Conservation (phyloP, 768 basidiomycete species). For the Rhizopogon salebrosus region DNA sequence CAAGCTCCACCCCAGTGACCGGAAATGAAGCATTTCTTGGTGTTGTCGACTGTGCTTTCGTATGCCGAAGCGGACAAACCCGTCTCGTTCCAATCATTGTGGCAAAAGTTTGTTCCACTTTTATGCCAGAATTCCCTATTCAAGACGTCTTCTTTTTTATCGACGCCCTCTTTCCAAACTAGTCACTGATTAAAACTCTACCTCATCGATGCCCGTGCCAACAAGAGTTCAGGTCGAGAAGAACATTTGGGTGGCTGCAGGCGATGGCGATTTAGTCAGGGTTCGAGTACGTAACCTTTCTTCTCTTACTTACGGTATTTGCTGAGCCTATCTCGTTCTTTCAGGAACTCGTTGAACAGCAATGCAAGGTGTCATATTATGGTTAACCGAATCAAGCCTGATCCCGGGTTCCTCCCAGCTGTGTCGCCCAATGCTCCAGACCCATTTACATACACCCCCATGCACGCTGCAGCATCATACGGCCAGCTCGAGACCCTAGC, state of each 20-base stretch:
- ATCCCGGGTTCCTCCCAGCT: constrained; percentile 34
- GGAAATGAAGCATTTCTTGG: not conserved
- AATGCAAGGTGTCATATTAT: constrained; percentile 39
- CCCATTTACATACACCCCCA: constrained; percentile 73
- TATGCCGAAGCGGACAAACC: not conserved
- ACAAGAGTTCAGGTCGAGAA: constrained; percentile 25
- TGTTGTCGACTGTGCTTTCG: not conserved
- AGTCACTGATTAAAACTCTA: constrained; percentile 14
- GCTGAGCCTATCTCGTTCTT: not conserved
- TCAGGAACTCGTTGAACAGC: constrained; percentile 56
- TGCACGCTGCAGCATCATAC: constrained; percentile 95
- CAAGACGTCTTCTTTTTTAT: constrained; percentile 7
- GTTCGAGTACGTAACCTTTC: constrained; percentile 52
- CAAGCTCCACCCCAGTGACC: not conserved
- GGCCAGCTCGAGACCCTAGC: constrained; percentile 70
- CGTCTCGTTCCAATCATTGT: not conserved
- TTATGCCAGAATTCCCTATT: constrained; percentile 22
- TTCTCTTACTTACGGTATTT: not conserved
- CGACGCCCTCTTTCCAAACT: constrained; percentile 6
- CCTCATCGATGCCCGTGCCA: constrained; percentile 26
- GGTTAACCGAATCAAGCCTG: constrained; percentile 26
- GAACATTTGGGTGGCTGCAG: constrained; percentile 93
- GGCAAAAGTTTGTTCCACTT: constrained; percentile 9
- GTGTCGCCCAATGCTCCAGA: constrained; percentile 72
- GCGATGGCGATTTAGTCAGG: constrained; percentile 79